phyloP scores from a whole-genome alignment of 139 green algal species.

The Asterochloris sp. region DNA sequence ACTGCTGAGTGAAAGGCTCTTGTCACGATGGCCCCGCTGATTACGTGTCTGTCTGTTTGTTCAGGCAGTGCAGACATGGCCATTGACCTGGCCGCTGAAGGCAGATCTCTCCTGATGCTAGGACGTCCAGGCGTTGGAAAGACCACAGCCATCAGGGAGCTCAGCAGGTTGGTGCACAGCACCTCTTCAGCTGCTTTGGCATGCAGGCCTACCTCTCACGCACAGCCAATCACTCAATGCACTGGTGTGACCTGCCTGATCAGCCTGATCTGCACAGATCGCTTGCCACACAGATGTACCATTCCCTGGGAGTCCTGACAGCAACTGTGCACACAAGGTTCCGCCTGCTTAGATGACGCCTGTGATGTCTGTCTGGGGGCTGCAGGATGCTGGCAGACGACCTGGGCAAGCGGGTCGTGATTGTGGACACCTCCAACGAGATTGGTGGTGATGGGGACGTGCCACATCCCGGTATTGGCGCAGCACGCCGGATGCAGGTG shows the following conservation, averaged over 20 bases:
- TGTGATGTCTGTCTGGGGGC: no score
- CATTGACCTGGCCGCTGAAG: conserved; percentile 32
- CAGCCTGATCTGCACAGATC: neutral
- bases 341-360: neutral
- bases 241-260: no score
- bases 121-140: conserved; percentile 72
- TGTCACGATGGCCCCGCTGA: no score
- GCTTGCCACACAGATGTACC: neutral
- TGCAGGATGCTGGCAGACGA: conserved; percentile 17
- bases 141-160: conserved; percentile 80
- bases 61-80: conserved; percentile 20
- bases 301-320: conserved; percentile 16
- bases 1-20: no score
- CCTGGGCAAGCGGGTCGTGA: conserved; percentile 54
- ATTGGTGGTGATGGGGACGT: conserved; percentile 88
- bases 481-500: conserved; percentile 59
- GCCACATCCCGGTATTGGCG: conserved; percentile 62
- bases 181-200: neutral
- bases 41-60: neutral
- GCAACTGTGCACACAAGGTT: neutral
- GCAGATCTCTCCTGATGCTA: conserved; percentile 46
- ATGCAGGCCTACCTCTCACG: conserved; percentile 45
- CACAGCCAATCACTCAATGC: no score
- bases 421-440: conserved; percentile 95
- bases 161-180: conserved; percentile 25